Evolutionary conservation across 345 rosid genomes (phyloP), one percentile per base, ranked within the genome.

Genomic region (Arabidopsis arenosa): DNA sequence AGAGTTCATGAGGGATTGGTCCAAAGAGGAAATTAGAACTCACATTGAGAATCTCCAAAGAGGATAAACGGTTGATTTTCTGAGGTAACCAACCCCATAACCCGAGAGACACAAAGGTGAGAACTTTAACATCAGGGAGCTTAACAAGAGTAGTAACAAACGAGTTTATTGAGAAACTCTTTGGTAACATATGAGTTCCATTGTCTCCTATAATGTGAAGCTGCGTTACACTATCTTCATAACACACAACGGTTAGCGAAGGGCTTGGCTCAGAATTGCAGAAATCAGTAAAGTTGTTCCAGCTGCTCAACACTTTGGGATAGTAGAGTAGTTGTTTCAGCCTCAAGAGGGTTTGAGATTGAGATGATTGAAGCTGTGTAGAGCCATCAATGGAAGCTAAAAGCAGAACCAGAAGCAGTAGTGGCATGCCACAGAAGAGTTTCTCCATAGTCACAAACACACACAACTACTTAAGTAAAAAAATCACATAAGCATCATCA

Each of bases 31-130:
- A 87, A 79, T 95, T 95, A 4, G 98, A 90, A 74, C 93, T 92
- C 82, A 92, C 73, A 59, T 95, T 95, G 64, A 95, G 84, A 45
- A 92, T 89, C 84, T 95, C 99, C 26, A 95, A 61, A 0, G 96
- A 86, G 0, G 86, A 82, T 7, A 95, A 75, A 44, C 86, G 89
- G 6, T 84, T 77, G 14, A 95, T 75, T 79, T 92, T 90, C 53
- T 86, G 89, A 7, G 99, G 85, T 68, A 95, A 79, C 9, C 83
- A 84, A 44, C 99, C 99, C 99, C 99, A 89, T 79, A 95, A 79
- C 17, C 99, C 99, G 0, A 95, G 88, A 17, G 93, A 90, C 44
- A 83, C 91, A 78, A 95, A 75, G 53, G 90, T 88, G 63, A 95
- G 86, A 79, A 95, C 99, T 80, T 90, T 92, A 80, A 92, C 77